phyloP scores from a whole-genome alignment of 257 asterid species.

The Fraxinus cuspidata region DNA sequence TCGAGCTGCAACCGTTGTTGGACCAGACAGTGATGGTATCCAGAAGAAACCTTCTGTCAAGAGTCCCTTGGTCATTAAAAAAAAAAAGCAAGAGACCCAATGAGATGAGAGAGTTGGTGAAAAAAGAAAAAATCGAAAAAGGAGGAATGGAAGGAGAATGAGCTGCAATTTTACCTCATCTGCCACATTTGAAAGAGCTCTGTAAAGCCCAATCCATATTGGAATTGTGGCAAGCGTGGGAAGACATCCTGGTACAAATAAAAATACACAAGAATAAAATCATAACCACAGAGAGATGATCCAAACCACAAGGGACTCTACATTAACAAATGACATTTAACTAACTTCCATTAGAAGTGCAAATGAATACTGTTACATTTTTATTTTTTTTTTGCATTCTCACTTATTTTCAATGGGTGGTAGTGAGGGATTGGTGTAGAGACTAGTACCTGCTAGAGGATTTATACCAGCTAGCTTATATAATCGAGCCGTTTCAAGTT shows the following conservation, averaged over 20 bases:
- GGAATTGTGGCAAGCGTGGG: slow-evolving; percentile 99
- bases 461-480: slow-evolving; percentile 97
- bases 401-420: not conserved
- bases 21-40: slow-evolving; percentile 98
- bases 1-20: slow-evolving; percentile 84
- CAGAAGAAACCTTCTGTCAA: slow-evolving; percentile 97
- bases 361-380: slow-evolving; percentile 1
- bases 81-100: slow-evolving; percentile 18
- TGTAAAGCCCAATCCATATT: slow-evolving; percentile 97
- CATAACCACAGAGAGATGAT: slow-evolving; percentile 11
- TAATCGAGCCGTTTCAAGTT: slow-evolving; percentile 92
- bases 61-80: slow-evolving; percentile 62
- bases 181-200: slow-evolving; percentile 98
- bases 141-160: not conserved
- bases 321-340: slow-evolving; percentile 2
- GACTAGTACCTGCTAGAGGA: slow-evolving; percentile 84
- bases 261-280: slow-evolving; percentile 5
- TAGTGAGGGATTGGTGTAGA: slow-evolving; percentile 15
- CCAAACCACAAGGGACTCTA: slow-evolving; percentile 11
- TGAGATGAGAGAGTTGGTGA: slow-evolving; percentile 13
- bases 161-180: slow-evolving; percentile 66
- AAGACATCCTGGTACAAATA: slow-evolving; percentile 70
- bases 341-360: slow-evolving; percentile 13
- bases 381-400: not conserved
- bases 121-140: not conserved